These are phyloP conservation scores for Stachybotrys elegans DNA, from an alignment of 2,329 filamentous ascomycete species.

Conservation along the genomic window DNA sequence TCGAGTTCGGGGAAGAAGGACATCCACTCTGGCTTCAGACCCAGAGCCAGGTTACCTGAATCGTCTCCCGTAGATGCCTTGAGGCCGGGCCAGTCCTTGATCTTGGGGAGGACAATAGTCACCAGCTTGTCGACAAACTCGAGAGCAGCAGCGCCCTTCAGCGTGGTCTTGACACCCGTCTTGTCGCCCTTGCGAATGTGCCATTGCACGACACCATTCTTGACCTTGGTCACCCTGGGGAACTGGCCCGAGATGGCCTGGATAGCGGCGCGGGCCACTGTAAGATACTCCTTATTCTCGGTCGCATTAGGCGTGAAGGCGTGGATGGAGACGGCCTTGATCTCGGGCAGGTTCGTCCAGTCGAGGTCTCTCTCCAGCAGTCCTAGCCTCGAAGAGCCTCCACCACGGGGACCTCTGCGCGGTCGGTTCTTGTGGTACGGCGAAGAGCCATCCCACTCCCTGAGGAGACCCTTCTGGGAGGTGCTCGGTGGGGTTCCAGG, in stretches of 20 bases:
- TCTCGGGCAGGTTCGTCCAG: constrained; percentile 79
- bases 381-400: constrained; percentile 56
- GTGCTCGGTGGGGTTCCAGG: constrained; percentile 61
- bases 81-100: constrained; percentile 89
- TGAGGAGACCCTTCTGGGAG: constrained; percentile 57
- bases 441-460: constrained; percentile 82
- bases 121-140: constrained; percentile 89
- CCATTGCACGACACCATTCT: constrained; percentile 69
- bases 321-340: constrained; percentile 78
- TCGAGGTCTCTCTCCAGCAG: constrained; percentile 69
- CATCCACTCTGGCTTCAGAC: constrained; percentile 69
- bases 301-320: constrained; percentile 62
- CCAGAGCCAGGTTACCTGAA: constrained; percentile 81
- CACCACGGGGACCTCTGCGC: constrained; percentile 77
- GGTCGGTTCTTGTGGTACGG: constrained; percentile 93
- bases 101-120: constrained; percentile 84
- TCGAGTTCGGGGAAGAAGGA: constrained; percentile 90
- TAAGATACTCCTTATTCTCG: constrained; percentile 68
- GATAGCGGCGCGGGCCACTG: constrained; percentile 77
- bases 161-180: constrained; percentile 69
- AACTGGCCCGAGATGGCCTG: constrained; percentile 81
- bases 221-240: constrained; percentile 64
- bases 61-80: constrained; percentile 68
- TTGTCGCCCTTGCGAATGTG: constrained; percentile 65
- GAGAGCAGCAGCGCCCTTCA: constrained; percentile 76